Evolutionary conservation across 2,329 filamentous ascomycete genomes (phyloP).

Genomic region (Penicillium glabrum): DNA sequence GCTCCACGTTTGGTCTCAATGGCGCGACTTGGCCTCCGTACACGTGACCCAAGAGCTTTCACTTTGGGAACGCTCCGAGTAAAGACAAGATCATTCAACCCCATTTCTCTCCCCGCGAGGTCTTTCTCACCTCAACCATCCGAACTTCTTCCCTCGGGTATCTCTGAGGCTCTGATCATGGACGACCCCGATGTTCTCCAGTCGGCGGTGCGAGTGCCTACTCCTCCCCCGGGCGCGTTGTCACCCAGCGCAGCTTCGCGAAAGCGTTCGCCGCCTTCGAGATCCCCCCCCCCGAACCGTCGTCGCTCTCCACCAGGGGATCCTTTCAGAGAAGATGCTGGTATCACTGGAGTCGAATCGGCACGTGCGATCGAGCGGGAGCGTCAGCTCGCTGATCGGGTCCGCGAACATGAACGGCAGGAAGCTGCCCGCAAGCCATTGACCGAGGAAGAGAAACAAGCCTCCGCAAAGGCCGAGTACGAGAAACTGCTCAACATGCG

Average conservation of each 20-base stretch:
- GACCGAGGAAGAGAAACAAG: slow-evolving; percentile 81
- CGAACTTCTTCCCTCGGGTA: slow-evolving; percentile 5
- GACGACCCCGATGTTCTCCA: slow-evolving; percentile 50
- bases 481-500: slow-evolving; percentile 89
- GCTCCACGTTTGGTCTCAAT: slow-evolving; percentile 11
- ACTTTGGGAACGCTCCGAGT: background rate
- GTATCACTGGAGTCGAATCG: slow-evolving; percentile 51
- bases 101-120: slow-evolving; percentile 3
- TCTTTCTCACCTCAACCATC: background rate
- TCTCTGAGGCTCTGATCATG: slow-evolving; percentile 31
- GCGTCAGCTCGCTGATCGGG: slow-evolving; percentile 53
- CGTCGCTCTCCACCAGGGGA: slow-evolving; percentile 48
- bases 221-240: slow-evolving; percentile 52
- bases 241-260: slow-evolving; percentile 51
- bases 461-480: slow-evolving; percentile 86
- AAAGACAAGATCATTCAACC: background rate
- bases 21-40: slow-evolving; percentile 11
- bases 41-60: slow-evolving; percentile 23
- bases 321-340: slow-evolving; percentile 32
- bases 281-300: slow-evolving; percentile 54
- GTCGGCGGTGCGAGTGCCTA: slow-evolving; percentile 60
- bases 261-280: slow-evolving; percentile 58
- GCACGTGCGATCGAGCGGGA: slow-evolving; percentile 52
- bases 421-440: slow-evolving; percentile 53
- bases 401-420: slow-evolving; percentile 53